Conservation (phyloP, 2,329 filamentous ascomycete genomes). For the Daldinia sp. region DNA sequence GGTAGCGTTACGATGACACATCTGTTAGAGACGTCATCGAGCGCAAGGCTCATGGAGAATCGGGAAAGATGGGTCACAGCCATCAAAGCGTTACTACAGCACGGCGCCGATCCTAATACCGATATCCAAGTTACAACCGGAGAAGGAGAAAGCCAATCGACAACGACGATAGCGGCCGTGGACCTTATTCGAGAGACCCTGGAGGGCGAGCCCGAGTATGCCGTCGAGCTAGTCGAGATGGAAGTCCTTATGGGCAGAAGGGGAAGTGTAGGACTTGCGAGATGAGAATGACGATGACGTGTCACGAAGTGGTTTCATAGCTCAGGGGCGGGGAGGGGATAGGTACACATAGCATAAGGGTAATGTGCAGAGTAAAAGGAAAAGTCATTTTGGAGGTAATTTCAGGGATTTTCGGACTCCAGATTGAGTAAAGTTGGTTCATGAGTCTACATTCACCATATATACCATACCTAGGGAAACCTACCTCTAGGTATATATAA, state of each 20-base stretch:
- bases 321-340: not conserved
- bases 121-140: constrained; percentile 47
- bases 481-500: not conserved
- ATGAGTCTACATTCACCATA: not conserved
- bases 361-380: not conserved
- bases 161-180: constrained; percentile 45
- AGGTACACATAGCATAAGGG: not conserved
- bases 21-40: constrained; percentile 49
- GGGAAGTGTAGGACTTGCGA: constrained; percentile 47
- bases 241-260: constrained; percentile 49
- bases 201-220: constrained; percentile 52
- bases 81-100: constrained; percentile 48
- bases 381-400: constrained; percentile 6
- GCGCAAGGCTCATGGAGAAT: constrained; percentile 50
- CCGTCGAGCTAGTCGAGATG: constrained; percentile 49
- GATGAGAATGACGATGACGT: constrained; percentile 34
- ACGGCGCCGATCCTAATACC: constrained; percentile 49
- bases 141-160: constrained; percentile 45
- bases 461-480: no score
- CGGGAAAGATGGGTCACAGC: constrained; percentile 50
- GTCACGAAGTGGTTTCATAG: constrained; percentile 10
- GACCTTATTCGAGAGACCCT: constrained; percentile 51
- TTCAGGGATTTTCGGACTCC: not conserved
- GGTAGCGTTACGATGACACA: constrained; percentile 51
- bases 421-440: constrained; percentile 4